phyloP scores from a whole-genome alignment of 805 yeast genomes.

The Nakazawaea ambrosiae region DNA sequence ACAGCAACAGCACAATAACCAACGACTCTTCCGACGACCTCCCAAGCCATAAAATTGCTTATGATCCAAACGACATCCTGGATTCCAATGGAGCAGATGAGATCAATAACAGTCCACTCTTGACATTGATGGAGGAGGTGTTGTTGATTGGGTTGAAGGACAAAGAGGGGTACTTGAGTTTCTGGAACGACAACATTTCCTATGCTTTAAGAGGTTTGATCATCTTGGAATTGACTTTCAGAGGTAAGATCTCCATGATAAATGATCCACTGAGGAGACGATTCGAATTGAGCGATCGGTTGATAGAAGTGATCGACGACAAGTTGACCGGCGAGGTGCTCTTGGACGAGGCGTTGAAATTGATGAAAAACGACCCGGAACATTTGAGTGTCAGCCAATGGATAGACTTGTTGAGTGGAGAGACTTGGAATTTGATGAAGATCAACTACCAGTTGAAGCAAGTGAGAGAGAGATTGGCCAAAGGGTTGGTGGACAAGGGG shows the following conservation, averaged over 20 bases:
- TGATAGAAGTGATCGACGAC: conserved; percentile 80
- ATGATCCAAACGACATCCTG: conserved; percentile 60
- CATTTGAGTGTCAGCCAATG: conserved; percentile 75
- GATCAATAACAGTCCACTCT: conserved; percentile 40
- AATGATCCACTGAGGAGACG: conserved; percentile 90
- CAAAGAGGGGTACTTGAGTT: conserved; percentile 91
- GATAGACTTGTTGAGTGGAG: conserved; percentile 92
- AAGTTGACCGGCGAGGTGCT: conserved; percentile 91
- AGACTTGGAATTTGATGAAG: conserved; percentile 95
- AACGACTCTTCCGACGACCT: conserved; percentile 19
- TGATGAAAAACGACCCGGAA: conserved; percentile 81
- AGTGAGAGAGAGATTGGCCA: conserved; percentile 92
- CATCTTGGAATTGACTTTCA: conserved; percentile 81
- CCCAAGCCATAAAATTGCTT: conserved; percentile 58
- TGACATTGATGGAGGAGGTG: conserved; percentile 96
- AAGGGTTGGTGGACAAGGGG: conserved; percentile 96
- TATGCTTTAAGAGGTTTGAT: conserved; percentile 95
- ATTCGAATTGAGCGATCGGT: conserved; percentile 79
- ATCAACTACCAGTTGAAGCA: conserved; percentile 94
- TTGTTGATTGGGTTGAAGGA: conserved; percentile 89
- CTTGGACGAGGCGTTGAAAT: conserved; percentile 85
- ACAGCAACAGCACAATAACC: conserved; percentile 1
- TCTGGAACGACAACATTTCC: conserved; percentile 97
- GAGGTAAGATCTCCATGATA: conserved; percentile 82
- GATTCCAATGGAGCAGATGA: conserved; percentile 26